Percentiles rank a stretch among this genome's conserved stretches.
phyloP scores from a whole-genome alignment of 176 grass and related monocot genomes.

The Echinochloa phyllopogon region DNA sequence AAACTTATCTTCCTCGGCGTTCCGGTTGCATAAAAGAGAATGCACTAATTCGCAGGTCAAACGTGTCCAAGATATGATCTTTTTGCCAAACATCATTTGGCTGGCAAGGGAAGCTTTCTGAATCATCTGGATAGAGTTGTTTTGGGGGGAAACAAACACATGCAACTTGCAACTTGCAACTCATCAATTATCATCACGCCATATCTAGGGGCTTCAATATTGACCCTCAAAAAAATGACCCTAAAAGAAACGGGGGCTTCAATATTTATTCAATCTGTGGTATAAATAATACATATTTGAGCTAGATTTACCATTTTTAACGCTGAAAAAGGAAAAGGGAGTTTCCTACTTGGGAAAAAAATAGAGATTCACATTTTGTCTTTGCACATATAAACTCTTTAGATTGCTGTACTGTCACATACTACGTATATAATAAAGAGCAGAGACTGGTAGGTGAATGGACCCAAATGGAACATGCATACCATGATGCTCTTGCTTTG shows the following conservation, averaged over 20 bases:
- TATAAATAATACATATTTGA: not conserved
- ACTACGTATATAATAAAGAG: not conserved
- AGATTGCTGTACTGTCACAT: not conserved
- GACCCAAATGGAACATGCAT: constrained; percentile 17
- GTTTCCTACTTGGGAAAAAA: not conserved
- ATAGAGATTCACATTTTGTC: not conserved
- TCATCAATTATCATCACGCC: not conserved
- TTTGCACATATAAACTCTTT: constrained; percentile 14
- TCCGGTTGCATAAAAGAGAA: constrained; percentile 15
- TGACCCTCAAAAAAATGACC: too few species aligned
- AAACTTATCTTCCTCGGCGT: constrained; percentile 26
- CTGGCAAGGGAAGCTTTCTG: not conserved
- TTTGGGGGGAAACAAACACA: too few species aligned
- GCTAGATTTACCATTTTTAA: not conserved
- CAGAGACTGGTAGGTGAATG: not conserved
- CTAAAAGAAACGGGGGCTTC: too few species aligned
- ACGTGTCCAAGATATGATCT: not conserved
- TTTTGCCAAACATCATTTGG: not conserved
- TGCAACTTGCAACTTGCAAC: not conserved
- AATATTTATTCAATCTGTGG: not conserved
- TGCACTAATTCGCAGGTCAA: not conserved
- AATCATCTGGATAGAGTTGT: not conserved
- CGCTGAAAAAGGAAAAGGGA: not conserved
- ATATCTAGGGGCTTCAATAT: not conserved
- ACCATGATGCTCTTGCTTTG: constrained; percentile 43